Evolutionary conservation across 768 basidiomycete genomes (phyloP), one percentile per base, ranked within the genome.

Genomic region (Amanita inopinata): DNA sequence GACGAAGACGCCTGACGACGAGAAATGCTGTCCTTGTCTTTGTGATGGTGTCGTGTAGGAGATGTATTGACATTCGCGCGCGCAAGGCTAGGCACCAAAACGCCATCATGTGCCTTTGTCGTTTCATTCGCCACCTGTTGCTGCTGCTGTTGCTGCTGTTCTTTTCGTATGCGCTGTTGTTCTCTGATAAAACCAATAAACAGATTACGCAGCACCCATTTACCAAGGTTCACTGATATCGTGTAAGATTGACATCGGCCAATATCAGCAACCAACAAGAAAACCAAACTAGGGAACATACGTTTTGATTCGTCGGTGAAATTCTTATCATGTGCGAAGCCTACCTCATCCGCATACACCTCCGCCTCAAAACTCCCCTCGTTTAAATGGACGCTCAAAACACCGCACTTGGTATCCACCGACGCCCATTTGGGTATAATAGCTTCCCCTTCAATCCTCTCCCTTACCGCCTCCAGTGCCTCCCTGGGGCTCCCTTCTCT

Each of bases 331-430:
- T 67, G 61, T 0, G 62, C 65, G 54, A 79, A 80, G 14, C 87
- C 89, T 30, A 84, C 76, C 56, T 98, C 92, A 56, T 97, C 93
- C 9, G 87, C 85, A 56, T 93, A 97, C 2, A 94, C 79, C 62
- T 99, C 96, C 4, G 88, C 86, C 43, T 98, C 93, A 57, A 97
- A 98, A 46, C 82, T 89, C 35, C 77, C 71, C 51, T 96, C 91
- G 34, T 76, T 85, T 33, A 99, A 51, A 60, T 96, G 89, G 3
- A 98, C 76, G 2, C 85, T 82, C 46, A 99, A 66, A 17, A 89
- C 75, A 5, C 94, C 94, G 5, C 83, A 80, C 59, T 87, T 84
- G 3, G 92, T 94, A 60, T 97, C 94, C 19, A 87, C 82, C 11
- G 72, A 73, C 28, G 86, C 83, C 94, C 94, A 99, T 9, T 80